Evolutionary conservation across 176 grass and related monocot species (phyloP), one percentile per base, ranked within the genome.

Genomic region (Dendrocalamus sinicus): DNA sequence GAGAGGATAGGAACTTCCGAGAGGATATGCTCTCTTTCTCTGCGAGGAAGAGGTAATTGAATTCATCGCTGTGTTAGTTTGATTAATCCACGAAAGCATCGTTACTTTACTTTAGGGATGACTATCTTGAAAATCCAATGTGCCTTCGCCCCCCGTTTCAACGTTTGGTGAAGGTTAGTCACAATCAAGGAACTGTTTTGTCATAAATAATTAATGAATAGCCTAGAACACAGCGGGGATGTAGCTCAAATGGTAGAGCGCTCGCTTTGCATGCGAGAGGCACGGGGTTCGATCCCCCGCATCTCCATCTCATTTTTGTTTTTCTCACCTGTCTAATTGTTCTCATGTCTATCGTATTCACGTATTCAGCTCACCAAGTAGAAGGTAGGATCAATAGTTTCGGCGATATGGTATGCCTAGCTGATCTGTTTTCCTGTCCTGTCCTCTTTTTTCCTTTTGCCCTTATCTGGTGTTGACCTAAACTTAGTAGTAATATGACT

Each of bases 181-280:
- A 1, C 0, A 17, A 16, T 17, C 51, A 52, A 16, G 11, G 47
- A 13, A 2, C 12, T 48, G 0, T 2, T 11, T 11, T 12, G 9
- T 0, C 1, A 3, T 47, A 5, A 5, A 39, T 30, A 30, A 1
- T 30, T 30, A 35, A 4, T 46, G 11, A 46, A 46, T 10, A 2
- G 10, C 0, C 0, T 46, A 0, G 2, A 3, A 12, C 10, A 47
- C 45, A 12, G 0, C 0, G 91, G 87, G 91, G 84, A 92, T 92
- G 93, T 94, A 92, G 91, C 90, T 98, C 90, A 98, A 98, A 95
- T 88, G 91, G 91, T 94, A 95, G 93, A 98, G 93, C 93, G 90
- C 93, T 89, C 93, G 93, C 93, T 94, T 95, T 98, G 93, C 96
- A 95, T 98, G 93, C 88, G 89, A 90, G 91, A 98, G 91, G 93